A percentile compares a stretch with the other conserved stretches of the same genome.
Evolutionary conservation across 176 grass and related monocot genomes (phyloP).

Genomic region (Carex pumila): DNA sequence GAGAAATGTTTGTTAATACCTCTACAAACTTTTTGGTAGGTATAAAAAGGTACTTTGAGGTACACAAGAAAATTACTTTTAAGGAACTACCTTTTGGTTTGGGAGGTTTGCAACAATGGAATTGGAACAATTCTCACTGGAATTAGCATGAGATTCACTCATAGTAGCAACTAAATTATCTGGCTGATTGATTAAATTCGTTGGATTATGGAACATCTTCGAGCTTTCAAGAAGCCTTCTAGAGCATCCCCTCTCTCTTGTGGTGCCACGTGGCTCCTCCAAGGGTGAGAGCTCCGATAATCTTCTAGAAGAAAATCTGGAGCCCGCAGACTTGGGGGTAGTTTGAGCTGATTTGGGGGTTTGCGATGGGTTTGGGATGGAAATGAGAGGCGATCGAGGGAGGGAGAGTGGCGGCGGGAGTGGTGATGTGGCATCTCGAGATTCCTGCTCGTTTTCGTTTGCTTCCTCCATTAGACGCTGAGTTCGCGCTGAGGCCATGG

Average conservation of each 20-base stretch:
- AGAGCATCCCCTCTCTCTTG: slow-evolving; percentile 44
- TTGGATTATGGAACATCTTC: slow-evolving; percentile 46
- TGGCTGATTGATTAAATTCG: slow-evolving; percentile 20
- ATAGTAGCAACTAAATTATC: slow-evolving; percentile 34
- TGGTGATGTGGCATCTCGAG: not conserved
- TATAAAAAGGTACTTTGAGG: not conserved
- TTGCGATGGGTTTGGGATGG: slow-evolving; percentile 52
- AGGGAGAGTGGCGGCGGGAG: slow-evolving; percentile 7
- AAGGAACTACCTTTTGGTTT: slow-evolving; percentile 51
- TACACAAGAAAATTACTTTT: slow-evolving; percentile 4
- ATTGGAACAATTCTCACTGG: slow-evolving; percentile 27
- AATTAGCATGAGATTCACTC: slow-evolving; percentile 31
- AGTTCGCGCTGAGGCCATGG: slow-evolving; percentile 9
- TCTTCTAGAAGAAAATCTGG: slow-evolving; percentile 10
- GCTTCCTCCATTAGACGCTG: slow-evolving; percentile 21
- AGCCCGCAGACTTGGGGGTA: slow-evolving; percentile 48
- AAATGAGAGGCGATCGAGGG: slow-evolving; percentile 62
- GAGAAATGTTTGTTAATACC: not conserved
- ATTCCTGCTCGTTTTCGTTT: slow-evolving; percentile 59
- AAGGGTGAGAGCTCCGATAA: slow-evolving; percentile 18
- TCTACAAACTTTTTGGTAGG: not conserved
- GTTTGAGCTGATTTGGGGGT: slow-evolving; percentile 54
- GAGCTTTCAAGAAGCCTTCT: slow-evolving; percentile 36
- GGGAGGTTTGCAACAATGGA: slow-evolving; percentile 35
- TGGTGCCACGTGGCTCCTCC: slow-evolving; percentile 19